Evolutionary conservation across 2,329 filamentous ascomycete genomes (phyloP).

Genomic region (Aspergillus terreus): DNA sequence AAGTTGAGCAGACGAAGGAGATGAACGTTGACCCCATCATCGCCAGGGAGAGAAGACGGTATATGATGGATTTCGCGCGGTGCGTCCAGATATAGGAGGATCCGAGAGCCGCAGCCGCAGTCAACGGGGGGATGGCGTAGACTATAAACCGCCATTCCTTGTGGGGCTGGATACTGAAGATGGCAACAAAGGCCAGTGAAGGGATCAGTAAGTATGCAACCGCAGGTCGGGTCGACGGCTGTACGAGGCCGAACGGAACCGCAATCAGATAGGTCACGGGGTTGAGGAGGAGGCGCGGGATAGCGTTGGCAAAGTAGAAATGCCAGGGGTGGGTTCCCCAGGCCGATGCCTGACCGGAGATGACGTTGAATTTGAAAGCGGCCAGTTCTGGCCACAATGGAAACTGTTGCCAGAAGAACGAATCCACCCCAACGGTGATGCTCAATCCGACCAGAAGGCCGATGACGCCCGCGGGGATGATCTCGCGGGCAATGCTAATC

Average conservation of each 20-base stretch:
- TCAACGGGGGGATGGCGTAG: constrained; percentile 78
- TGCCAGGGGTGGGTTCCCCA: constrained; percentile 87
- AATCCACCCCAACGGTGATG: constrained; percentile 74
- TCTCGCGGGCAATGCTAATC: constrained; percentile 49
- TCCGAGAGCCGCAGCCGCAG: constrained; percentile 69
- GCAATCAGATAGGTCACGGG: constrained; percentile 59
- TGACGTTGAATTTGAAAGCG: constrained; percentile 87
- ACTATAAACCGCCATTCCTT: constrained; percentile 96
- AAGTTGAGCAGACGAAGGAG: constrained; percentile 59
- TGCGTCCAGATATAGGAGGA: constrained; percentile 68
- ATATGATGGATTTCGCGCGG: constrained; percentile 57
- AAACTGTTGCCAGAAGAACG: constrained; percentile 82
- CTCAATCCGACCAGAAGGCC: constrained; percentile 65
- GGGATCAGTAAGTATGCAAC: constrained; percentile 60
- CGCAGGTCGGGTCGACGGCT: constrained; percentile 49
- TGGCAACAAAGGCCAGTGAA: constrained; percentile 64
- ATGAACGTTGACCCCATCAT: constrained; percentile 59
- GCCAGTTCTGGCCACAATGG: constrained; percentile 85
- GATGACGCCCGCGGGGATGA: constrained; percentile 63
- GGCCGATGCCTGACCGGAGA: constrained; percentile 74
- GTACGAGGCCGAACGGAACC: constrained; percentile 49
- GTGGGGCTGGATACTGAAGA: constrained; percentile 88
- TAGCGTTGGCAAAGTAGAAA: constrained; percentile 77
- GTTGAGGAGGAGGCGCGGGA: constrained; percentile 82
- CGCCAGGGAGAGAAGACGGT: constrained; percentile 51